Percentiles rank a stretch among this genome's conserved stretches.
Evolutionary conservation across 345 rosid genomes (phyloP).

Genomic region (Combretum micranthum): DNA sequence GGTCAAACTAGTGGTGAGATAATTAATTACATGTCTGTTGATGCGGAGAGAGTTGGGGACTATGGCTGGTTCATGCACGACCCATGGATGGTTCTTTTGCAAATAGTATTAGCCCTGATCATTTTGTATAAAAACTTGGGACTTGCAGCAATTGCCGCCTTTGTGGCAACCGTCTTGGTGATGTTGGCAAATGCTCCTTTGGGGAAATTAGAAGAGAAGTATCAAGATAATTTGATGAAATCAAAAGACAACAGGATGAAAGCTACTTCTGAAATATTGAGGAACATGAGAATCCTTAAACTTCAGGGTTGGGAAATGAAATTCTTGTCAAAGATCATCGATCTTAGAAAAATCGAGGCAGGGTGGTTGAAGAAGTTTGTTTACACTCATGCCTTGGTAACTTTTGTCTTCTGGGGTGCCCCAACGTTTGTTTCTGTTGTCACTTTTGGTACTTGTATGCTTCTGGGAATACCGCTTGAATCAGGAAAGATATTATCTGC

Average conservation of each 20-base stretch:
- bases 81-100: conserved; percentile 47
- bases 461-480: conserved; percentile 51
- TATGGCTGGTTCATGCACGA: conserved; percentile 57
- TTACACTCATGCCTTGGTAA: conserved; percentile 37
- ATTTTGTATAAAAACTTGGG: conserved; percentile 60
- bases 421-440: conserved; percentile 55
- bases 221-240: conserved; percentile 65
- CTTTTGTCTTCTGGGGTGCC: conserved; percentile 59
- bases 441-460: conserved; percentile 56
- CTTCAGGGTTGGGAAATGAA: conserved; percentile 82
- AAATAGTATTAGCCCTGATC: conserved; percentile 45
- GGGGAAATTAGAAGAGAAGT: conserved; percentile 51
- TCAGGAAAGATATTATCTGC: conserved; percentile 74
- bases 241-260: conserved; percentile 65
- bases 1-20: conserved; percentile 65
- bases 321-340: conserved; percentile 53
- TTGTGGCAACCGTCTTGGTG: conserved; percentile 41
- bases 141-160: conserved; percentile 45
- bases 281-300: conserved; percentile 73
- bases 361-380: conserved; percentile 57
- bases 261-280: conserved; percentile 52
- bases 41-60: conserved; percentile 52
- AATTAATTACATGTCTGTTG: conserved; percentile 63
- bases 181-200: conserved; percentile 53
- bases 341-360: conserved; percentile 36